Conservation (phyloP, 192 early-diverging fungal species). For the Umbelopsis isabellina region DNA sequence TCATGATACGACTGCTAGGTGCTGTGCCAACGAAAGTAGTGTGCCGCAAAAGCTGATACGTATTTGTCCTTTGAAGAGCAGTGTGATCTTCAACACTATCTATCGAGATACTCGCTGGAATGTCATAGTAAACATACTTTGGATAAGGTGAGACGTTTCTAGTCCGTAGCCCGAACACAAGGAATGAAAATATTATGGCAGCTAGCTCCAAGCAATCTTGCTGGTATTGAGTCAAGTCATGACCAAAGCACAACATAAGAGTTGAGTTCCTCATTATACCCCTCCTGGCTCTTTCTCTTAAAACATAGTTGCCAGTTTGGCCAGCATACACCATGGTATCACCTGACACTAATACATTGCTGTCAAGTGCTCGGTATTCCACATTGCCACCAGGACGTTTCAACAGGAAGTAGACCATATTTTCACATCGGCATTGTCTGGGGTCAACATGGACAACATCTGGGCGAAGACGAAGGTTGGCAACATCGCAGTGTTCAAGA, state of each 20-base stretch:
- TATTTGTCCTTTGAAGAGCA: not conserved
- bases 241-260: not conserved
- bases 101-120: not conserved
- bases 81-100: not conserved
- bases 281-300: not conserved
- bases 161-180: not conserved
- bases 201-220: not conserved
- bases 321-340: not conserved
- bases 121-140: not conserved
- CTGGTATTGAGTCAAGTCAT: not conserved
- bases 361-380: not conserved
- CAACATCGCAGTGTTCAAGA: not conserved
- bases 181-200: not conserved
- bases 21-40: not conserved
- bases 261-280: not conserved
- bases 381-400: not conserved
- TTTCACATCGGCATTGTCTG: not conserved
- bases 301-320: not conserved
- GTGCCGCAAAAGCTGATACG: not conserved
- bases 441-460: not conserved
- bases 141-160: not conserved
- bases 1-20: too few species aligned
- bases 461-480: not conserved
- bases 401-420: slow-evolving; percentile 1
- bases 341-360: not conserved